phyloP scores from a whole-genome alignment of 805 yeast species.

The Huiozyma naganishii region DNA sequence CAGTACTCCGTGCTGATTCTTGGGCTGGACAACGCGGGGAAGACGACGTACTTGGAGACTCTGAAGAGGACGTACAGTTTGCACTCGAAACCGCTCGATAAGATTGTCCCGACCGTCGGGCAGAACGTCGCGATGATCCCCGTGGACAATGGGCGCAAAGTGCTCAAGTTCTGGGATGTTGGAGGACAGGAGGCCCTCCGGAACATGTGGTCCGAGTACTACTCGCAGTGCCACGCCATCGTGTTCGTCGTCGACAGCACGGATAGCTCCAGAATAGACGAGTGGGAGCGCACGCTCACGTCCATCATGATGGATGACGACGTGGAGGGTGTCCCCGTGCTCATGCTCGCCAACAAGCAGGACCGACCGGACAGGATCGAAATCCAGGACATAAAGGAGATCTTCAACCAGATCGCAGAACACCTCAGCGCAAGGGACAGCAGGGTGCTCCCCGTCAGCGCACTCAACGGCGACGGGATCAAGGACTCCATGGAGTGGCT shows the following conservation, averaged over 20 bases:
- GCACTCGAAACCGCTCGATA: constrained; percentile 40
- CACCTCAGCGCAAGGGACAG: constrained; percentile 84
- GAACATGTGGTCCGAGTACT: constrained; percentile 80
- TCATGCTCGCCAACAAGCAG: constrained; percentile 94
- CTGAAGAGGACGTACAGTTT: constrained; percentile 44
- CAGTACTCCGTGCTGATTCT: constrained; percentile 71
- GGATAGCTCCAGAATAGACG: constrained; percentile 71
- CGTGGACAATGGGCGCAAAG: constrained; percentile 26
- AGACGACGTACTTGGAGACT: constrained; percentile 69
- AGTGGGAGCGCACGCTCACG: constrained; percentile 58
- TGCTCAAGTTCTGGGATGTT: constrained; percentile 86
- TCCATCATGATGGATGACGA: constrained; percentile 46
- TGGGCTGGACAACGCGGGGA: constrained; percentile 94
- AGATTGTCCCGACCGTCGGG: constrained; percentile 89
- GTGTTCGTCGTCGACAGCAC: constrained; percentile 89
- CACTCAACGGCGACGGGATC: constrained; percentile 68
- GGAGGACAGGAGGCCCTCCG: constrained; percentile 91
- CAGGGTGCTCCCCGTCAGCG: constrained; percentile 82
- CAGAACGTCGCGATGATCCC: constrained; percentile 61
- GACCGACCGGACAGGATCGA: constrained; percentile 64
- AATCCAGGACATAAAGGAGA: constrained; percentile 69
- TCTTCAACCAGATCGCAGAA: constrained; percentile 74
- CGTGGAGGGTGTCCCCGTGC: constrained; percentile 71
- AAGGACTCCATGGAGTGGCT: constrained; percentile 87
- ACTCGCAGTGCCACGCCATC: constrained; percentile 77